Conservation (phyloP, 2,329 filamentous ascomycete species). For the Colletotrichum godetiae region DNA sequence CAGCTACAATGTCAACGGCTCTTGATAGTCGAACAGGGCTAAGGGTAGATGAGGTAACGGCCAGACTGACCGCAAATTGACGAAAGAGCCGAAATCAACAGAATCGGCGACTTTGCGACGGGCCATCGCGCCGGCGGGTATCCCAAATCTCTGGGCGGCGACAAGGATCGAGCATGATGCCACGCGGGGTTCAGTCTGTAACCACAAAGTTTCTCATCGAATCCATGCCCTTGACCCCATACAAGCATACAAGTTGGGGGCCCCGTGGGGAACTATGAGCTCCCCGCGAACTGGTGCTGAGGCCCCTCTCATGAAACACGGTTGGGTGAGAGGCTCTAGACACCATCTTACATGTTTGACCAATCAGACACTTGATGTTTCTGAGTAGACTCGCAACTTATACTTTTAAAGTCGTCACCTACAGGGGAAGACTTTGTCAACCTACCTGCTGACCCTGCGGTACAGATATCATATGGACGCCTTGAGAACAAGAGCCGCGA, state of each 20-base stretch:
- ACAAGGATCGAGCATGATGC: constrained; percentile 1
- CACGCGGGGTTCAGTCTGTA: constrained; percentile 12
- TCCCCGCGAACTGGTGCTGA: constrained; percentile 15
- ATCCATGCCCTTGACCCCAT: not conserved
- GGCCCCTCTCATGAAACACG: not conserved
- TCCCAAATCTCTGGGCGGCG: not conserved
- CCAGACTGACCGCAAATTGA: constrained; percentile 3
- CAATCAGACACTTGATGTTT: not conserved
- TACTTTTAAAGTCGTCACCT: constrained; percentile 19
- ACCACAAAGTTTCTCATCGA: constrained; percentile 12
- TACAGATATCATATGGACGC: not conserved
- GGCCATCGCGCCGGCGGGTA: not conserved
- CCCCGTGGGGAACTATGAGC: constrained; percentile 14
- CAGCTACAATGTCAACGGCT: not conserved
- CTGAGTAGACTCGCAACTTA: constrained; percentile 5
- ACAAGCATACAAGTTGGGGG: constrained; percentile 12
- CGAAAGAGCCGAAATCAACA: constrained; percentile 1
- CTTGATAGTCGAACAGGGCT: constrained; percentile 10
- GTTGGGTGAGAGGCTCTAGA: not conserved
- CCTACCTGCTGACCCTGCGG: not conserved
- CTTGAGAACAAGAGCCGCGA: not conserved
- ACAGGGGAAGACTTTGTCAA: not conserved
- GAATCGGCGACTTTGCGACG: not conserved
- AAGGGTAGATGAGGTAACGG: not conserved
- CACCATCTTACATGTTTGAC: not conserved